phyloP scores from a whole-genome alignment of 768 basidiomycete genomes.

The Suillus alpinus region DNA sequence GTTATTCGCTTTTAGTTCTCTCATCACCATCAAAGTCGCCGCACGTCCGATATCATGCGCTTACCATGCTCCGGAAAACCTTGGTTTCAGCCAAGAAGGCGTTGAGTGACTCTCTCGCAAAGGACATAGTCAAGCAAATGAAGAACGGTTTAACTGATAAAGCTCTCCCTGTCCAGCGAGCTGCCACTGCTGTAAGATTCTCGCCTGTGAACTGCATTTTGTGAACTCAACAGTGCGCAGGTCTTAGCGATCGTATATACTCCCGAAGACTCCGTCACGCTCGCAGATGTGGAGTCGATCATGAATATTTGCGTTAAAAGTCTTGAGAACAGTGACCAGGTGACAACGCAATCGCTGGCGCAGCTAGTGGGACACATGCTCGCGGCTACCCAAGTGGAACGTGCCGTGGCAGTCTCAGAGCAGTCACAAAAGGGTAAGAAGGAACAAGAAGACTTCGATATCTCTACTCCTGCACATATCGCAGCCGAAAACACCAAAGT shows the following conservation, averaged over 20 bases:
- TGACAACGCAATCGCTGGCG: slow-evolving; percentile 76
- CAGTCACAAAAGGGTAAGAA: slow-evolving; percentile 60
- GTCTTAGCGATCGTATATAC: slow-evolving; percentile 60
- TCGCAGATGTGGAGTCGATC: slow-evolving; percentile 76
- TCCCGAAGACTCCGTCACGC: slow-evolving; percentile 49
- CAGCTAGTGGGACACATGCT: slow-evolving; percentile 83
- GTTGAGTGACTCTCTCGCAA: slow-evolving; percentile 71
- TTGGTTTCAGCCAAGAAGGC: slow-evolving; percentile 80
- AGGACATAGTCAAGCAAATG: slow-evolving; percentile 85
- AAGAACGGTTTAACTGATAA: slow-evolving; percentile 76
- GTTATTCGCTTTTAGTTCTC: slow-evolving; percentile 1
- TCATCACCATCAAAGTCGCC: slow-evolving; percentile 51
- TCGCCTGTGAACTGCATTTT: slow-evolving; percentile 5
- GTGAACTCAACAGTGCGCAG: slow-evolving; percentile 30
- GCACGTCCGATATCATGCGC: slow-evolving; percentile 78
- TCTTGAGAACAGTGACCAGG: slow-evolving; percentile 80
- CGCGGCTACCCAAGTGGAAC: slow-evolving; percentile 74
- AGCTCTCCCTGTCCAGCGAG: slow-evolving; percentile 81
- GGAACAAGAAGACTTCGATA: slow-evolving; percentile 59
- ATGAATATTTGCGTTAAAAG: slow-evolving; percentile 64
- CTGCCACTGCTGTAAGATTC: slow-evolving; percentile 64
- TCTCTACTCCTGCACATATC: slow-evolving; percentile 42
- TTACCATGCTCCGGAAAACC: slow-evolving; percentile 75
- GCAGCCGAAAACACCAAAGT: slow-evolving; percentile 58
- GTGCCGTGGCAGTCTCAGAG: slow-evolving; percentile 44